phyloP scores from a whole-genome alignment of 2,329 filamentous ascomycete species.

The Trichoderma arundinaceum region DNA sequence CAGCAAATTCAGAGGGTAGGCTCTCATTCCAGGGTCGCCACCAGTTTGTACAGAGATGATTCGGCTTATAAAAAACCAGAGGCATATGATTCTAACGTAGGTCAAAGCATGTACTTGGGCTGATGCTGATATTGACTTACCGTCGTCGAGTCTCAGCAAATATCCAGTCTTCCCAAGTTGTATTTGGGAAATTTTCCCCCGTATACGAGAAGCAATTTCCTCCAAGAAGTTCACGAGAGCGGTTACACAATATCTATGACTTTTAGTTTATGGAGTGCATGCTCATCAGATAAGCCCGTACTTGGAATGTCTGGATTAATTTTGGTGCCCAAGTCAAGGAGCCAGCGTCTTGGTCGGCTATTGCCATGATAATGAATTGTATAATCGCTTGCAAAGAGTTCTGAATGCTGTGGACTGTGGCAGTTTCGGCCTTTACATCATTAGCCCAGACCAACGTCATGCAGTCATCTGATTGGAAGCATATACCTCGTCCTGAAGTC shows the following conservation, averaged over 20 bases:
- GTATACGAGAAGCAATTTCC: background rate
- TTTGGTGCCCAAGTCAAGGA: background rate
- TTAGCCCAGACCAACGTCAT: background rate
- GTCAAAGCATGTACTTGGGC: background rate
- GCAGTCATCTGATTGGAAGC: background rate
- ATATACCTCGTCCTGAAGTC: background rate
- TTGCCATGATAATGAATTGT: constrained; percentile 10
- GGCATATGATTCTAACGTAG: background rate
- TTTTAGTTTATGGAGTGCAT: background rate
- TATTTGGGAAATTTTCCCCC: background rate
- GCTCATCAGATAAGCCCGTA: background rate
- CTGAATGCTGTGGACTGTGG: background rate
- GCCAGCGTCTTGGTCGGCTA: background rate
- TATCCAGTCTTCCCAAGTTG: constrained; percentile 11
- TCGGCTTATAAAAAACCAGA: constrained; percentile 10
- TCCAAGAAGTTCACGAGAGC: background rate
- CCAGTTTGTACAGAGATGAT: background rate
- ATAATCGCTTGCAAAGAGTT: background rate
- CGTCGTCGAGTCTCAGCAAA: constrained; percentile 11
- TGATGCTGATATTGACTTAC: background rate
- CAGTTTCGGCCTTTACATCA: background rate
- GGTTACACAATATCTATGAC: background rate
- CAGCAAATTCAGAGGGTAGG: background rate
- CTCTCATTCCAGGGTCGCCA: background rate
- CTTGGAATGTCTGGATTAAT: background rate